phyloP scores from a whole-genome alignment of 2,329 filamentous ascomycete genomes.

The Scolecobasidium constrictum region DNA sequence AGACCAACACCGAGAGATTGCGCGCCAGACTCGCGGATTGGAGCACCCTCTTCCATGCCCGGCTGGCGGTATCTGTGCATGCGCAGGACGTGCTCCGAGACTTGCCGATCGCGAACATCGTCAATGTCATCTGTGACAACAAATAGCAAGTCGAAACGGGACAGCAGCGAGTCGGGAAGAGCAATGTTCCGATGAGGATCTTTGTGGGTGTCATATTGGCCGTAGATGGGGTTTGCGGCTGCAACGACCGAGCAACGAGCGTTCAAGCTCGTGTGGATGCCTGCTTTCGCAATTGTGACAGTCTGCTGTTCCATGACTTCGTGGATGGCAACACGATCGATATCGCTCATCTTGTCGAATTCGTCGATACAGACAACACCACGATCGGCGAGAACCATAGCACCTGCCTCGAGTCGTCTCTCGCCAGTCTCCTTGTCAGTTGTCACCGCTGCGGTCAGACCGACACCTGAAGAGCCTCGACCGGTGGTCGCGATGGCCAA shows the following conservation, averaged over 20 bases:
- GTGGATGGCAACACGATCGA: slow-evolving; percentile 96
- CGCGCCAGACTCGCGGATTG: slow-evolving; percentile 75
- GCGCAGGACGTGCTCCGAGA: slow-evolving; percentile 91
- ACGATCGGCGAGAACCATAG: slow-evolving; percentile 95
- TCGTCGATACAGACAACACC: slow-evolving; percentile 98
- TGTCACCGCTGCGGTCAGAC: slow-evolving; percentile 93
- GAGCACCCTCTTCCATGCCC: slow-evolving; percentile 86
- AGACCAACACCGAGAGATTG: slow-evolving; percentile 83
- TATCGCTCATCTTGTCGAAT: slow-evolving; percentile 99
- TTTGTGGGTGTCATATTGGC: slow-evolving; percentile 97
- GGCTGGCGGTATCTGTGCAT: slow-evolving; percentile 95
- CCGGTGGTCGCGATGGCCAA: slow-evolving; percentile 95
- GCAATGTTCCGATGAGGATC: slow-evolving; percentile 98
- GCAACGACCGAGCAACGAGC: slow-evolving; percentile 94
- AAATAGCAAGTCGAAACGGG: slow-evolving; percentile 96
- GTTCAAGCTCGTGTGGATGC: slow-evolving; percentile 95
- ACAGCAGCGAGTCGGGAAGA: slow-evolving; percentile 87
- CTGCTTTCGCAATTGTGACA: slow-evolving; percentile 96
- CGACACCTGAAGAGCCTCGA: slow-evolving; percentile 91
- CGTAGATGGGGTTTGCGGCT: slow-evolving; percentile 94
- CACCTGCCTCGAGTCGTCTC: slow-evolving; percentile 85
- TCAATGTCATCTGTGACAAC: slow-evolving; percentile 98
- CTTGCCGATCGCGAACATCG: slow-evolving; percentile 76
- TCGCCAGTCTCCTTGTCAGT: slow-evolving; percentile 97
- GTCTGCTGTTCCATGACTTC: slow-evolving; percentile 99